A percentile compares a stretch with the other conserved stretches of the same genome.
Evolutionary conservation across 2,329 filamentous ascomycete species (phyloP).

Genomic region (Verticillium albo-atrum): DNA sequence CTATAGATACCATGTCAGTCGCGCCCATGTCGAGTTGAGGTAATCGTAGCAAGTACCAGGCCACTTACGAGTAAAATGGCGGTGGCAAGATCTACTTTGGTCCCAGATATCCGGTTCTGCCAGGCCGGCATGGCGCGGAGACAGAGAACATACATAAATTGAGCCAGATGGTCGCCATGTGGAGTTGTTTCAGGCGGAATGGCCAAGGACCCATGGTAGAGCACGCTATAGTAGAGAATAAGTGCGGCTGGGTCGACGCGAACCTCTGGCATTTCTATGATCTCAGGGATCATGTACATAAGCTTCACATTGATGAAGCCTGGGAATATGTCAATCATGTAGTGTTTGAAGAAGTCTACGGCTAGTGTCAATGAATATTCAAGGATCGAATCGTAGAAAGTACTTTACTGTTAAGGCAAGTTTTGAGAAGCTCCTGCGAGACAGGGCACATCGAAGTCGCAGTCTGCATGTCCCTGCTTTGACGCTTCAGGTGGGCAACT

Average conservation of each 20-base stretch:
- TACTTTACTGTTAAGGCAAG: slow-evolving; percentile 20
- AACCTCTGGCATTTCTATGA: not conserved
- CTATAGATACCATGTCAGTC: slow-evolving; percentile 5
- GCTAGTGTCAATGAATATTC: not conserved
- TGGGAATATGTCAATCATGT: not conserved
- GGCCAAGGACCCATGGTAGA: not conserved
- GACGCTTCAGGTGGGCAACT: slow-evolving; percentile 19
- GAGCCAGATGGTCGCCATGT: not conserved
- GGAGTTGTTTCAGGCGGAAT: not conserved
- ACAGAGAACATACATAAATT: not conserved
- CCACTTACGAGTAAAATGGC: not conserved
- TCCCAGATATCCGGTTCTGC: not conserved
- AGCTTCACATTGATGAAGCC: not conserved
- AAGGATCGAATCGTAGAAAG: not conserved
- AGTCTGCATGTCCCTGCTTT: slow-evolving; percentile 12
- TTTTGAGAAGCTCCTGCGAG: slow-evolving; percentile 19
- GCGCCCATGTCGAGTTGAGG: not conserved
- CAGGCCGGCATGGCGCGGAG: not conserved
- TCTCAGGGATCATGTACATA: not conserved
- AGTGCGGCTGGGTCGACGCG: not conserved
- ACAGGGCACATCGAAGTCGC: slow-evolving; percentile 19
- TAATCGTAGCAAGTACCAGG: accelerated
- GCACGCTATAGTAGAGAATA: not conserved
- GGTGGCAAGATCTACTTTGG: not conserved
- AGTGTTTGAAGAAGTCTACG: slow-evolving; percentile 19